Percentiles rank a stretch among this genome's conserved stretches.
Evolutionary conservation across 2,329 filamentous ascomycete genomes (phyloP).

Genomic region (Neofusicoccum ribis): DNA sequence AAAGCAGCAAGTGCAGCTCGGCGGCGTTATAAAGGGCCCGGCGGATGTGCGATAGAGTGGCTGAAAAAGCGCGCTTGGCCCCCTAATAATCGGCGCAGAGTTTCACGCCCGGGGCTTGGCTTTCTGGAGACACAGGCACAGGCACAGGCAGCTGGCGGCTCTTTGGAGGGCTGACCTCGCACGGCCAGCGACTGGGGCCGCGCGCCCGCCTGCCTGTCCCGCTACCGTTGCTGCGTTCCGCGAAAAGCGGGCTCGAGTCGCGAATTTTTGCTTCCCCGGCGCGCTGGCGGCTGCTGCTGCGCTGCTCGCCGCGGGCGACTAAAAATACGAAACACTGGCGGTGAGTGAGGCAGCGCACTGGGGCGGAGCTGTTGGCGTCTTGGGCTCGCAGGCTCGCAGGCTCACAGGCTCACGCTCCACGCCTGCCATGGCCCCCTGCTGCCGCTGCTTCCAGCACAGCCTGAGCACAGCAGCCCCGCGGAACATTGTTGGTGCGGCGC

Average conservation of each 20-base stretch:
- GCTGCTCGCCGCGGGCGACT: neutral
- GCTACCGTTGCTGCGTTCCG: neutral
- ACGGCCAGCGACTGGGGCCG: constrained; percentile 7
- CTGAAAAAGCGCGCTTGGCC: constrained; percentile 19
- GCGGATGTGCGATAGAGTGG: constrained; percentile 18
- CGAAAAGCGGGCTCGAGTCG: constrained; percentile 10
- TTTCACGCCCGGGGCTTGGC: constrained; percentile 9
- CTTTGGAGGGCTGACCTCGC: neutral
- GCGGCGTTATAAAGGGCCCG: constrained; percentile 15
- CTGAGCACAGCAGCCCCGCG: neutral
- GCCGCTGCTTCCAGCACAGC: neutral
- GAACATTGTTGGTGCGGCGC: constrained; percentile 11
- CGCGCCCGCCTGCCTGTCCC: neutral
- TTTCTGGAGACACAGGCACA: neutral
- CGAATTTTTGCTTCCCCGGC: neutral
- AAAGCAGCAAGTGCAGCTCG: constrained; percentile 5
- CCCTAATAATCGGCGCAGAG: constrained; percentile 12
- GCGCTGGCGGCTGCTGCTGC: neutral
- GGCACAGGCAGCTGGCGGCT: neutral
- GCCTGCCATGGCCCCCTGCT: neutral
- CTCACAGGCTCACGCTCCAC: neutral
- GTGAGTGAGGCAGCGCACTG: constrained; percentile 6
- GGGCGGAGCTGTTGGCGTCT: neutral
- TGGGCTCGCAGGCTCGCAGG: neutral
- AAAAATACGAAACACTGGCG: constrained; percentile 4